Conservation (phyloP, 805 yeast species). For the Kazachstania bromeliacearum region DNA sequence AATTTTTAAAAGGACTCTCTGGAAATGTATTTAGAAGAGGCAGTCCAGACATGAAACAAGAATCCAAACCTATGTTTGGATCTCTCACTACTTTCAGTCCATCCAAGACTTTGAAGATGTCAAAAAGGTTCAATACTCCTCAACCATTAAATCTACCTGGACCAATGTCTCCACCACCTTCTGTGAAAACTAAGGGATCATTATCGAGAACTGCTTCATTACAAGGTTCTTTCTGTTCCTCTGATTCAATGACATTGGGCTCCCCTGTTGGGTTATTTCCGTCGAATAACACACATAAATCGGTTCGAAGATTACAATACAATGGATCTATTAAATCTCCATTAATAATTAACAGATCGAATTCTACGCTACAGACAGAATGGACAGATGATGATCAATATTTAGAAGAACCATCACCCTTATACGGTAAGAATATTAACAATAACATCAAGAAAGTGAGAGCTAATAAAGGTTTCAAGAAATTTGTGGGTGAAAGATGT, state of each 20-base stretch:
- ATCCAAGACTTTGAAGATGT: conserved; percentile 4
- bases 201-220: conserved; percentile 2
- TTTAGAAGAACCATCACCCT: conserved; percentile 20
- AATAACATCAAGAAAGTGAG: not conserved
- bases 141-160: conserved; percentile 15
- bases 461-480: conserved; percentile 14
- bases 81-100: conserved; percentile 5
- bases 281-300: conserved; percentile 3
- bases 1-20: conserved; percentile 21
- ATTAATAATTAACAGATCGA: not conserved
- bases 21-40: conserved; percentile 20
- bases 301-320: conserved; percentile 3
- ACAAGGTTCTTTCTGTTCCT: not conserved
- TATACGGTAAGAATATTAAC: conserved; percentile 5
- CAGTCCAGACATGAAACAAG: conserved; percentile 10
- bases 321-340: conserved; percentile 4
- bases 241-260: not conserved
- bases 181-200: conserved; percentile 8
- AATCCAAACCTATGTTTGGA: conserved; percentile 2
- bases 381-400: too few relatives aligned
- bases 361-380: too few relatives aligned
- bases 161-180: conserved; percentile 22
- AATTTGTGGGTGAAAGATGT: conserved; percentile 28
- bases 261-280: conserved; percentile 8
- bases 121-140: conserved; percentile 15